Conservation (phyloP, 2,329 filamentous ascomycete species). For the Diaporthe ilicicola region DNA sequence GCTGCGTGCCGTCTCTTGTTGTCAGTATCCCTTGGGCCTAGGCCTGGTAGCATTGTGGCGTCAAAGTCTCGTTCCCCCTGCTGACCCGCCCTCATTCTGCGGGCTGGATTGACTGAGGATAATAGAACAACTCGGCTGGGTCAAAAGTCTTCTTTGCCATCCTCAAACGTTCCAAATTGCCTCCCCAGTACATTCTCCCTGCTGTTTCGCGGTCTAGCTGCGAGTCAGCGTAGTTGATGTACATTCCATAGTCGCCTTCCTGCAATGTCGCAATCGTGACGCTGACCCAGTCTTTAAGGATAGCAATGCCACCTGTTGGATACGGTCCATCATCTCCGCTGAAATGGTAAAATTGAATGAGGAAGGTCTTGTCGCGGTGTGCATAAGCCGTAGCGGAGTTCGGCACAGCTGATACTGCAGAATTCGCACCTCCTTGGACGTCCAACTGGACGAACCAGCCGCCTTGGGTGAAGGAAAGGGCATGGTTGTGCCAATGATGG, state of each 20-base stretch:
- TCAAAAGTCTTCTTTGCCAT: conserved; percentile 48
- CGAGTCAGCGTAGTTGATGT: conserved; percentile 52
- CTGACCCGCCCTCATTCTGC: conserved; percentile 22
- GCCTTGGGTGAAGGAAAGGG: conserved; percentile 42
- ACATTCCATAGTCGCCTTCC: conserved; percentile 47
- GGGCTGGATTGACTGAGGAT: conserved; percentile 48
- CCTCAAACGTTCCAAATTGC: conserved; percentile 44
- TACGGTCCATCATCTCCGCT: conserved; percentile 42
- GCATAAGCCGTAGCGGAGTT: conserved; percentile 48
- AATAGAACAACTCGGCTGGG: conserved; percentile 49
- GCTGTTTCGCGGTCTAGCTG: conserved; percentile 44
- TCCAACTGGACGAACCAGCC: conserved; percentile 54
- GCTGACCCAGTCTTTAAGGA: conserved; percentile 45
- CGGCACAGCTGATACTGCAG: conserved; percentile 44
- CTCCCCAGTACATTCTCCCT: conserved; percentile 47
- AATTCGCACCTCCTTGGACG: conserved; percentile 51
- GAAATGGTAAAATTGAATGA: conserved; percentile 58
- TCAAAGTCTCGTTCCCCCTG: neutral
- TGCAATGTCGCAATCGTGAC: conserved; percentile 43
- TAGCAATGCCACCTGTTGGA: conserved; percentile 44
- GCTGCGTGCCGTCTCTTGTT: neutral
- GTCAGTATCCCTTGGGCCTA: neutral
- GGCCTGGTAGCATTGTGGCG: neutral
- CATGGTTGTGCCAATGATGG: conserved; percentile 44
- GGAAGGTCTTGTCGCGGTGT: conserved; percentile 56